Base-by-base conservation (phyloP, 164 flowering plant genomes). In the Hamamelis virginiana region DNA sequence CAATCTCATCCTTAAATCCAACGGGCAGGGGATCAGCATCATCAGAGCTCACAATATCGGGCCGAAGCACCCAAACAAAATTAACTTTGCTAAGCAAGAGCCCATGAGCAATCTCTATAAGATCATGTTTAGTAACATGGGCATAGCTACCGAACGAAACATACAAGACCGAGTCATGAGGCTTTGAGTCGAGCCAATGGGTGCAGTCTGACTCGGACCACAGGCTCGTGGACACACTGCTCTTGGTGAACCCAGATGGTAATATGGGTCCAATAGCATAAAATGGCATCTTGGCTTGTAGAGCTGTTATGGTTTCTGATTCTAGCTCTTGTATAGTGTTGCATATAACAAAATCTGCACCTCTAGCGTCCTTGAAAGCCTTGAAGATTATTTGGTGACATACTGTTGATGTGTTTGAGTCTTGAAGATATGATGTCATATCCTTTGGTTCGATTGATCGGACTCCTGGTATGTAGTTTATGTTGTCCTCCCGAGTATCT, bases 131-230 rank as follows among this genome's bases (percentile, higher is more conserved):
- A 9, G 69, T 70, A n/a, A 85, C 74, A 68, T 85, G 92, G 8
- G 92, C 97, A 68, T 87, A 86, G 81, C 96, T 91, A 8, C 98
- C 97, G 45, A 93, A 91, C 0, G 98, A 91, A 22, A 88, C 78
- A 51, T 91, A 93, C 62, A 93, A 47, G 26, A 93, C 97, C 0
- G 98, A 88, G 2, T 88, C 82, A 11, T 59, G 51, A 1, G 92
- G 91, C 77, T 79, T 80, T 5, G 69, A 10, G 75, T 85, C 69
- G 60, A 91, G 94, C 98, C 97, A 93, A 0, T 80, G 69, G 75
- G 84, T 68, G 86, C 92, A 89, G 70, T 88, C 92, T 0, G 90
- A 81, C 74, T 93, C 95, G 22, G 91, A 65, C 95, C 95, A 89
- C 38, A 91, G 79, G 83, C 90, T 93, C 8, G 89, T 87, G 52